Evolutionary conservation across 2,329 filamentous ascomycete species (phyloP).

Genomic region (Fusarium citri): DNA sequence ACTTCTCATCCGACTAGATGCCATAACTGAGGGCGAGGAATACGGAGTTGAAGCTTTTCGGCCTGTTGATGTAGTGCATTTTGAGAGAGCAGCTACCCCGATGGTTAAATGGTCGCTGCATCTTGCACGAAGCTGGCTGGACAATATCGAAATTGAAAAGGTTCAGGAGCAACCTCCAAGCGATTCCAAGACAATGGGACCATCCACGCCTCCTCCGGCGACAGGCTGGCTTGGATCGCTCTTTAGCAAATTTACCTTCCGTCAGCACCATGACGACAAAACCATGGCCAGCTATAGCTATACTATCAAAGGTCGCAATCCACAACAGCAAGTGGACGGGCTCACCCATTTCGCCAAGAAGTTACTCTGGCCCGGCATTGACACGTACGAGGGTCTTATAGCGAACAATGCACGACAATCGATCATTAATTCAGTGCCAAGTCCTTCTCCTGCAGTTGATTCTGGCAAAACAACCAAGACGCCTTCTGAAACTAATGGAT

Average conservation of each 20-base stretch:
- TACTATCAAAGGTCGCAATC: conserved; percentile 66
- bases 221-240: conserved; percentile 66
- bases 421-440: conserved; percentile 41
- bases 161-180: conserved; percentile 47
- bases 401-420: conserved; percentile 61
- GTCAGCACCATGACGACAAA: conserved; percentile 54
- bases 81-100: conserved; percentile 70
- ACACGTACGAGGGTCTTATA: conserved; percentile 61
- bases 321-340: conserved; percentile 69
- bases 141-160: conserved; percentile 71
- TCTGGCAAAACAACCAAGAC: conserved; percentile 42
- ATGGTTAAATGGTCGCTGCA: conserved; percentile 76
- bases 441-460: conserved; percentile 47
- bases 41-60: conserved; percentile 63
- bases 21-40: conserved; percentile 70
- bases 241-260: conserved; percentile 64
- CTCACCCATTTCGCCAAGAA: conserved; percentile 72
- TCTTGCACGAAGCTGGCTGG: conserved; percentile 73
- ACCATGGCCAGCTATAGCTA: conserved; percentile 55
- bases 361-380: conserved; percentile 71
- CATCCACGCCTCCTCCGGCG: conserved; percentile 25
- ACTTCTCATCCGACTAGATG: conserved; percentile 72
- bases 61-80: conserved; percentile 68
- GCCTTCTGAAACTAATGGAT: conserved; percentile 51
- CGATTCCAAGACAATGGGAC: conserved; percentile 11